These are phyloP conservation scores for Monosporozyma unispora DNA, from an alignment of 805 yeast genomes.

Conservation along the genomic window DNA sequence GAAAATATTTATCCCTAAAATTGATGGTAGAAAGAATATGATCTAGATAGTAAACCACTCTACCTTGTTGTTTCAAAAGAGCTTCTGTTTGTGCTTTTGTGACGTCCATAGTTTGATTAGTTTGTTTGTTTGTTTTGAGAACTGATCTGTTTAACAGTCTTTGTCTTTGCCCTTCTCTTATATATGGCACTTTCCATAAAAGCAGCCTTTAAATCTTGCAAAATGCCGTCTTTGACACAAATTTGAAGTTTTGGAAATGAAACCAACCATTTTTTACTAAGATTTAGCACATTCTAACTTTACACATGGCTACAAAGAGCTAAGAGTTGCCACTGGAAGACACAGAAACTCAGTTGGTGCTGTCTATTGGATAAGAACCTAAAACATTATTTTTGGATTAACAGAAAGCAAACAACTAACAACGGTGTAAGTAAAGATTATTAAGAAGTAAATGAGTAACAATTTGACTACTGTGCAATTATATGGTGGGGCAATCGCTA, in stretches of 20 bases:
- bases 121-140: background rate
- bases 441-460: background rate
- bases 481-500: conserved; percentile 77
- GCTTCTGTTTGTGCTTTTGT: background rate
- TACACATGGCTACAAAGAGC: background rate
- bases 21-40: conserved; percentile 6
- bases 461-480: conserved; percentile 23
- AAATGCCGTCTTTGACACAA: background rate
- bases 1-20: conserved; percentile 15
- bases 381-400: no score
- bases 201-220: background rate
- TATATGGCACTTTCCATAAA: background rate
- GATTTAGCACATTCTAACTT: no score
- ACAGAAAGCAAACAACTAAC: no score
- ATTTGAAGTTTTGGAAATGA: background rate
- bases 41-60: background rate
- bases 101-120: background rate
- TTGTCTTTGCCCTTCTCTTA: no score
- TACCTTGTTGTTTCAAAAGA: background rate
- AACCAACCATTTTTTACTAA: no score
- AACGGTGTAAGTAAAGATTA: no score
- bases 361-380: no score
- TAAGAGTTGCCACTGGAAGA: background rate
- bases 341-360: no score
- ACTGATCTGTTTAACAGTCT: no score